Percentiles rank a stretch among this genome's conserved stretches.
phyloP scores from a whole-genome alignment of 768 basidiomycete species.

The Termitomyces sp. region DNA sequence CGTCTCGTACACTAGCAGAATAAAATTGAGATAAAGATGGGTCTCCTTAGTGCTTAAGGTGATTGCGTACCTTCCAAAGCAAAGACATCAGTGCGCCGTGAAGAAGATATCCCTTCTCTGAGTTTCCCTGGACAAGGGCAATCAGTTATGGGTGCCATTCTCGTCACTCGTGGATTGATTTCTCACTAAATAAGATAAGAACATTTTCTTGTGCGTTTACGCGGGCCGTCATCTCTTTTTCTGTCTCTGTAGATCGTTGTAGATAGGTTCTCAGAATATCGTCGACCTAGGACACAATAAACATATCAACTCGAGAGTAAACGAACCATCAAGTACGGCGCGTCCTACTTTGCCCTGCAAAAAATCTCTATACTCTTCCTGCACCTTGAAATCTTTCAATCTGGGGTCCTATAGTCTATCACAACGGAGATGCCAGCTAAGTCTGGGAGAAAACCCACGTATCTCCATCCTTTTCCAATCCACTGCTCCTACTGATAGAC shows the following conservation, averaged over 20 bases:
- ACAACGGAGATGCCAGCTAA: conserved; percentile 13
- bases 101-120: conserved; percentile 65
- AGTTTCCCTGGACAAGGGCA: conserved; percentile 51
- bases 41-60: neutral
- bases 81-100: conserved; percentile 54
- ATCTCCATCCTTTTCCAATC: conserved; percentile 69
- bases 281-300: conserved; percentile 35
- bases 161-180: neutral
- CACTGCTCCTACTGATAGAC: conserved; percentile 73
- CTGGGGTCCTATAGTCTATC: conserved; percentile 38
- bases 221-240: conserved; percentile 30
- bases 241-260: conserved; percentile 23
- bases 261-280: conserved; percentile 38
- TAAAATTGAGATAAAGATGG: neutral
- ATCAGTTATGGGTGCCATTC: neutral
- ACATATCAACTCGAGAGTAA: neutral
- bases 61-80: conserved; percentile 55
- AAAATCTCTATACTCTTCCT: conserved; percentile 64
- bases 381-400: conserved; percentile 50
- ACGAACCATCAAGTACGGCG: neutral
- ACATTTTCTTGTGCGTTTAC: conserved; percentile 61
- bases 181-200: conserved; percentile 68
- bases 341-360: conserved; percentile 56
- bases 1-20: conserved; percentile 59
- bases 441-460: conserved; percentile 41